Base-by-base conservation (phyloP, 306 rosid genomes). In the Benincasa hispida region DNA sequence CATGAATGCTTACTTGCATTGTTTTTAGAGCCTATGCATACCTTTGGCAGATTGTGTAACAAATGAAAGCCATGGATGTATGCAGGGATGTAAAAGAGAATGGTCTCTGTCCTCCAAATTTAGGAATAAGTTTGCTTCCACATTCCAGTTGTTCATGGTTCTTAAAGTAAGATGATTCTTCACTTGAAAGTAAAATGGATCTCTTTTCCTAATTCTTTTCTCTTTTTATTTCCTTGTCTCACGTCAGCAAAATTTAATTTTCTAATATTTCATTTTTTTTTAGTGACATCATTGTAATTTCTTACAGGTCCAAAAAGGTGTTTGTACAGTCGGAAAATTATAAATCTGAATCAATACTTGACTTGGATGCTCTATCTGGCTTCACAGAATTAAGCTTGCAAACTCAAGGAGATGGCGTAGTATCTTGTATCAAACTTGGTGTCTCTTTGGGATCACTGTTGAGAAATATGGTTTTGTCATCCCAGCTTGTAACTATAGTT, bases 361-460 rank as follows among this genome's bases (percentile, higher is more conserved):
- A 94, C 85, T 85, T 94, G 84, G 93, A 90, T 81, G 85, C 97
- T 77, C 83, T 94, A 77, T 87, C 98, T 56, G 98, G 98, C 81
- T 92, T 94, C 74, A 78, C 97, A 54, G 98, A 94, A 81, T 78
- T 94, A 75, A 87, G 86, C 88, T 85, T 93, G 77, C 84, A 83
- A 77, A 86, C 79, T 59, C 89, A 87, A 74, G 91, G 80, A 60
- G 88, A 79, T 83, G 97, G 86, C 75, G 32, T 85, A 39, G 90
- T 83, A 83, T 90, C 84, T 53, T 75, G 87, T 65, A 80, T 87
- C 75, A 94, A 90, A 83, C 85, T 94, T 37, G 98, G 98, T 73
- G 89, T 94, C 82, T 90, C 97, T 76, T 74, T 81, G 21, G 97
- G 97, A 79, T 92, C 93, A 58, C 78, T 82, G 56, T 79, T 67